Evolutionary conservation across 2,329 filamentous ascomycete species (phyloP).

Genomic region (Monilinia vaccinii-corymbosi): DNA sequence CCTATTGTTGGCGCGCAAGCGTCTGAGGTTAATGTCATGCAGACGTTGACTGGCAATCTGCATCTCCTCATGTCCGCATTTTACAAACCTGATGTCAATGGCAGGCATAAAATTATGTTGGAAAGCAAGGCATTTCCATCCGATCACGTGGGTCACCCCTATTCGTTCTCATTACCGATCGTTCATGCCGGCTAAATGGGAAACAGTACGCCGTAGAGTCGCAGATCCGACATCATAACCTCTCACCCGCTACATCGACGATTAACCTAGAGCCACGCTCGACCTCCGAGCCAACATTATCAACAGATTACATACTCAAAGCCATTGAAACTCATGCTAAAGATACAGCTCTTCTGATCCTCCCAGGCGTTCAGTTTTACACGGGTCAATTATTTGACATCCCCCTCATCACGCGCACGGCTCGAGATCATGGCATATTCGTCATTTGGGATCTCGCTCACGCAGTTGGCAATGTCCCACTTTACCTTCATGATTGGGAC

Average conservation of each 20-base stretch:
- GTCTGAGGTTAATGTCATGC: slow-evolving; percentile 69
- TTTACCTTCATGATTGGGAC: slow-evolving; percentile 66
- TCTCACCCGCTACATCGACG: slow-evolving; percentile 56
- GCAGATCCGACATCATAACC: slow-evolving; percentile 60
- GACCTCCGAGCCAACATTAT: slow-evolving; percentile 43
- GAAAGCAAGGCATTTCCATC: slow-evolving; percentile 76
- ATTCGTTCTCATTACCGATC: neutral
- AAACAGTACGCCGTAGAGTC: slow-evolving; percentile 65
- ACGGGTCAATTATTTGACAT: slow-evolving; percentile 73
- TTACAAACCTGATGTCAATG: slow-evolving; percentile 54
- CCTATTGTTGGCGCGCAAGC: slow-evolving; percentile 60
- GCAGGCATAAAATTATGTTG: slow-evolving; percentile 63
- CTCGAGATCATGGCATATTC: slow-evolving; percentile 55
- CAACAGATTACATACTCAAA: slow-evolving; percentile 57
- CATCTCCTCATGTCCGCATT: slow-evolving; percentile 73
- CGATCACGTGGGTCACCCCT: slow-evolving; percentile 54
- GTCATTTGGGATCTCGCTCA: slow-evolving; percentile 78
- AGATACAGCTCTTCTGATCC: slow-evolving; percentile 59
- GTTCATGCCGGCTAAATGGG: slow-evolving; percentile 17
- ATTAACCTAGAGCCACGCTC: slow-evolving; percentile 53
- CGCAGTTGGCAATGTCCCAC: slow-evolving; percentile 65
- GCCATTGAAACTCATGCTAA: slow-evolving; percentile 58
- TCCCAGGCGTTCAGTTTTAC: slow-evolving; percentile 74
- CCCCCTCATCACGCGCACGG: slow-evolving; percentile 59
- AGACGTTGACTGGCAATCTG: slow-evolving; percentile 68